phyloP scores from a whole-genome alignment of 352 stramenopile species.

The Globisporangium irregulare region DNA sequence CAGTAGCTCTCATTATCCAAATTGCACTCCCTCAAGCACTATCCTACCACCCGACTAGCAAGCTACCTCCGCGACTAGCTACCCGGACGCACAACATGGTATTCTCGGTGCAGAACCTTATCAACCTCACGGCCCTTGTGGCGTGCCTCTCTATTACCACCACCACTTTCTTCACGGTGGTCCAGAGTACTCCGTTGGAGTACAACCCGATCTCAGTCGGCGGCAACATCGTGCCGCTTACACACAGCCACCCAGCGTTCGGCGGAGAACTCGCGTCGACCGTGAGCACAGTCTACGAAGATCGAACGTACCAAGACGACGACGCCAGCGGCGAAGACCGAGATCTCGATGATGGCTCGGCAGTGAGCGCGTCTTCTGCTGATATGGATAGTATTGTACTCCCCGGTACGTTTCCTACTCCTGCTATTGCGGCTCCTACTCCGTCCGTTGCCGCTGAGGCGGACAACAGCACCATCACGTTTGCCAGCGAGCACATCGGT shows the following conservation, averaged over 20 bases:
- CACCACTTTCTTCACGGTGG: constrained; percentile 1
- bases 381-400: neutral
- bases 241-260: constrained; percentile 38
- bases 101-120: constrained; percentile 11
- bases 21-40: neutral
- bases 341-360: neutral
- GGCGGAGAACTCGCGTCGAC: constrained; percentile 17
- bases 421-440: neutral
- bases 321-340: constrained; percentile 5
- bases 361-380: neutral
- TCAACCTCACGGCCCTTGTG: constrained; percentile 12
- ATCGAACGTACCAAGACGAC: constrained; percentile 22
- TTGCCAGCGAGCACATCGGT: constrained; percentile 10
- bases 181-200: constrained; percentile 17
- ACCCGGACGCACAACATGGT: neutral
- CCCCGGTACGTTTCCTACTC: neutral
- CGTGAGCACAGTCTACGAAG: constrained; percentile 20
- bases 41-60: neutral
- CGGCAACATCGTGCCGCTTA: constrained; percentile 25
- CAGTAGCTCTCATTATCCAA: neutral
- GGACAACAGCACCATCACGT: constrained; percentile 15
- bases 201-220: constrained; percentile 28
- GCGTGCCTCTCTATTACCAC: constrained; percentile 10
- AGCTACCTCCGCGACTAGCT: neutral
- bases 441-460: neutral